A percentile compares a stretch with the other conserved stretches of the same genome.
Evolutionary conservation across 768 basidiomycete genomes (phyloP).

Genomic region (Infundibulicybe gibba): DNA sequence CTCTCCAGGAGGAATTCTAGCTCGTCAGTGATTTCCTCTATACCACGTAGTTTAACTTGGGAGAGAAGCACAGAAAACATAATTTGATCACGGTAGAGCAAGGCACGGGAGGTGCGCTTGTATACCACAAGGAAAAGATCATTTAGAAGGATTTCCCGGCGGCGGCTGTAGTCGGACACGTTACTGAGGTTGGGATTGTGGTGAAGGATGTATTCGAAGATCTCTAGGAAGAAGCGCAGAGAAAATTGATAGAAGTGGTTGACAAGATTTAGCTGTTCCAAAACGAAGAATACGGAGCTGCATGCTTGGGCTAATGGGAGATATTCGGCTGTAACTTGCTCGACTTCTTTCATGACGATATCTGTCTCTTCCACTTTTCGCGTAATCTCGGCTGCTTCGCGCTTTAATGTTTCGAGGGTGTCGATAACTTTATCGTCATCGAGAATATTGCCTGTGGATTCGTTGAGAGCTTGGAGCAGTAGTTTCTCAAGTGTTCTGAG

Average conservation of each 20-base stretch:
- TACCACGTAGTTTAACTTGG: slow-evolving; percentile 80
- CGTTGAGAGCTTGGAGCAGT: slow-evolving; percentile 91
- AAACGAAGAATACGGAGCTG: slow-evolving; percentile 94
- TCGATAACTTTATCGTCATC: slow-evolving; percentile 99
- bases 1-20: slow-evolving; percentile 91
- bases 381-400: slow-evolving; percentile 94
- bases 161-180: slow-evolving; percentile 65
- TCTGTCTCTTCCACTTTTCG: slow-evolving; percentile 97
- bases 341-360: slow-evolving; percentile 92
- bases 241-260: slow-evolving; percentile 99
- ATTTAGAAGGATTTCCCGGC: slow-evolving; percentile 77
- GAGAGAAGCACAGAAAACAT: slow-evolving; percentile 89
- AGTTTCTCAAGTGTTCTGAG: slow-evolving; percentile 91
- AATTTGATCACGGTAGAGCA: slow-evolving; percentile 87
- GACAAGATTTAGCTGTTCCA: slow-evolving; percentile 90
- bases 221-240: slow-evolving; percentile 94
- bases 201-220: slow-evolving; percentile 92
- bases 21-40: slow-evolving; percentile 80
- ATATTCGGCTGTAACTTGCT: slow-evolving; percentile 93
- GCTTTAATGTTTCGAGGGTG: slow-evolving; percentile 92
- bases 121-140: slow-evolving; percentile 90
- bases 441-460: slow-evolving; percentile 94
- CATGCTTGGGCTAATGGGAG: slow-evolving; percentile 93
- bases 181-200: slow-evolving; percentile 88
- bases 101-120: slow-evolving; percentile 83